phyloP scores from a whole-genome alignment of 345 rosid genomes.

The Euphorbia tirucalli region DNA sequence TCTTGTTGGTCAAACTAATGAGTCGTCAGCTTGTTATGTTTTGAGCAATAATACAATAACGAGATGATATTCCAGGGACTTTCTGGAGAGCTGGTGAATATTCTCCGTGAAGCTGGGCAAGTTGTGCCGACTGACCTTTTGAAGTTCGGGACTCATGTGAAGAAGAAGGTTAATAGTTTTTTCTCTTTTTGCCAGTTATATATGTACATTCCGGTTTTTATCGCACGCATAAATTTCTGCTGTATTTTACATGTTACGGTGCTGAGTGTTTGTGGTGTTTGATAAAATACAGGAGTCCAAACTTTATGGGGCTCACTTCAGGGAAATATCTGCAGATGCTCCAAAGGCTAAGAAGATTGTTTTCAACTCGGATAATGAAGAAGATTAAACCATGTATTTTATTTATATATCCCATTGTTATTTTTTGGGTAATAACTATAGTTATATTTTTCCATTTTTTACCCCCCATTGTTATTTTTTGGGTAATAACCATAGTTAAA shows the following conservation, averaged over 20 bases:
- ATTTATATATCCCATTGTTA: not conserved
- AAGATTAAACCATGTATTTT: constrained; percentile 34
- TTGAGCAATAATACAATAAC: not conserved
- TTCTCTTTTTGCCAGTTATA: not conserved
- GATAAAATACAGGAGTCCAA: constrained; percentile 66
- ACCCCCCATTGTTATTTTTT: not conserved
- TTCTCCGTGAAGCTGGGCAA: constrained; percentile 88
- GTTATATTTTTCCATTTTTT: no score
- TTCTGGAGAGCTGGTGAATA: constrained; percentile 92
- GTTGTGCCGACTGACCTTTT: constrained; percentile 72
- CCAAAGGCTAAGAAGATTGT: constrained; percentile 79
- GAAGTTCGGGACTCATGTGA: constrained; percentile 94
- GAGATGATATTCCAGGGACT: constrained; percentile 57
- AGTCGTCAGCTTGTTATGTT: not conserved
- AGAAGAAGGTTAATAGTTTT: constrained; percentile 64
- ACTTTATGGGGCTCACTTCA: constrained; percentile 91
- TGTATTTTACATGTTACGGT: not conserved
- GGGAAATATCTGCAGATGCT: constrained; percentile 84
- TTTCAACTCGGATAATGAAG: constrained; percentile 76
- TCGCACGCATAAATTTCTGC: no score
- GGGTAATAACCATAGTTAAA: no score
- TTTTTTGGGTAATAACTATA: not conserved
- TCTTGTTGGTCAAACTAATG: not conserved
- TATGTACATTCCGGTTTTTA: no score
- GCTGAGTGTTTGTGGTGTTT: not conserved